Evolutionary conservation across 345 rosid genomes (phyloP).

Genomic region (Eucalyptus polyanthemos): DNA sequence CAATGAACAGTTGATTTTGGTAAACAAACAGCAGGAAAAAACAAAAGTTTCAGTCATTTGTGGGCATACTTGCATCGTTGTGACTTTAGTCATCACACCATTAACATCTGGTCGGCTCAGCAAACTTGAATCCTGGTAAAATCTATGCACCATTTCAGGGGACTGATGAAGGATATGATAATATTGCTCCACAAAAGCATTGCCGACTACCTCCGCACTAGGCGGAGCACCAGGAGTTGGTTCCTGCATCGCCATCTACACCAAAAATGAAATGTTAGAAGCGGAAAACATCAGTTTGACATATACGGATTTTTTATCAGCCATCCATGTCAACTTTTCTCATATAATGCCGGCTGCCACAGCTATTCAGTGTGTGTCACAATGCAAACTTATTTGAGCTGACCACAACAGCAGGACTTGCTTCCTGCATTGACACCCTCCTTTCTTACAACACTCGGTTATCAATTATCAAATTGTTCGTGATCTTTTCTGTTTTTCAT

Average conservation of each 20-base stretch:
- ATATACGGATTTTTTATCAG: neutral
- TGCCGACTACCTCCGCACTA: conserved; percentile 43
- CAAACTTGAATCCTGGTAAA: conserved; percentile 60
- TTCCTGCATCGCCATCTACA: conserved; percentile 54
- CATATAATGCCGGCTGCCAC: neutral
- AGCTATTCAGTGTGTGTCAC: neutral
- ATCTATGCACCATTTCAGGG: conserved; percentile 37
- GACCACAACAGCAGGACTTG: neutral
- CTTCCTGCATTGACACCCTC: neutral
- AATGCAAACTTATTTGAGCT: neutral
- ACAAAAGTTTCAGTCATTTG: neutral
- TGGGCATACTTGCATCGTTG: conserved; percentile 46
- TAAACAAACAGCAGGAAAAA: neutral
- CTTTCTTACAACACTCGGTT: neutral
- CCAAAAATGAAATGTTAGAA: neutral
- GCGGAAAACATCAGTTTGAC: neutral
- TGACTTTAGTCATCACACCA: conserved; percentile 42
- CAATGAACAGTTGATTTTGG: neutral
- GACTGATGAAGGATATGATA: conserved; percentile 61
- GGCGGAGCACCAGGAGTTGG: conserved; percentile 13
- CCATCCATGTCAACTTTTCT: neutral
- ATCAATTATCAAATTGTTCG: neutral
- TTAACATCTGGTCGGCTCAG: conserved; percentile 44
- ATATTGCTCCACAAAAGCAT: conserved; percentile 66
- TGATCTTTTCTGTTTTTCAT: neutral